Evolutionary conservation across 176 grass and related monocot genomes (phyloP).

Genomic region (Carex kokanica): DNA sequence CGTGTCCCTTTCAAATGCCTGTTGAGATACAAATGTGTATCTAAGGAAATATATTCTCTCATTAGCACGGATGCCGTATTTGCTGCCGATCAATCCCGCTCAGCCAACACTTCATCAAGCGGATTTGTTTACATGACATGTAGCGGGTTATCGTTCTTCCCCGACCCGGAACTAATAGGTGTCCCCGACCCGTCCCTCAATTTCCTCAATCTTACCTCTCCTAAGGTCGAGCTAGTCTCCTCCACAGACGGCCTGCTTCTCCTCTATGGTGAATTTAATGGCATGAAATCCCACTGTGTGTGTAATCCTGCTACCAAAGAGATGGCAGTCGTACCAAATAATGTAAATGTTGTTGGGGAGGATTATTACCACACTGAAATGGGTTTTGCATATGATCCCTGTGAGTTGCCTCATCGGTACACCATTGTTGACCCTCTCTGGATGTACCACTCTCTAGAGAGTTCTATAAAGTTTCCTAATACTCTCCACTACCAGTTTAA

Average conservation of each 20-base stretch:
- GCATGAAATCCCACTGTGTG: background rate
- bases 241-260: background rate
- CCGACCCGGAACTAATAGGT: no score
- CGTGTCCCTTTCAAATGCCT: no score
- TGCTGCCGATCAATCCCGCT: no score
- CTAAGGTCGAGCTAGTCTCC: background rate
- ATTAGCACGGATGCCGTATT: no score
- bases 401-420: background rate
- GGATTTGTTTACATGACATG: no score
- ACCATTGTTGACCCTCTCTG: background rate
- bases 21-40: no score
- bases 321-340: background rate
- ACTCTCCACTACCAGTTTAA: background rate
- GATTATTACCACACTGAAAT: background rate
- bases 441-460: no score
- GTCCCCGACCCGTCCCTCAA: no score
- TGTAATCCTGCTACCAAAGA: background rate
- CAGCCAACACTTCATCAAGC: no score
- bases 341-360: background rate
- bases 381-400: background rate
- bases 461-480: no score
- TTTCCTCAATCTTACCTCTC: background rate
- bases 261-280: background rate
- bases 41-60: no score
- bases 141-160: no score